Percentiles rank a stretch among this genome's conserved stretches.
Conservation (phyloP, 768 basidiomycete genomes). For the Psilocybe cubensis region DNA sequence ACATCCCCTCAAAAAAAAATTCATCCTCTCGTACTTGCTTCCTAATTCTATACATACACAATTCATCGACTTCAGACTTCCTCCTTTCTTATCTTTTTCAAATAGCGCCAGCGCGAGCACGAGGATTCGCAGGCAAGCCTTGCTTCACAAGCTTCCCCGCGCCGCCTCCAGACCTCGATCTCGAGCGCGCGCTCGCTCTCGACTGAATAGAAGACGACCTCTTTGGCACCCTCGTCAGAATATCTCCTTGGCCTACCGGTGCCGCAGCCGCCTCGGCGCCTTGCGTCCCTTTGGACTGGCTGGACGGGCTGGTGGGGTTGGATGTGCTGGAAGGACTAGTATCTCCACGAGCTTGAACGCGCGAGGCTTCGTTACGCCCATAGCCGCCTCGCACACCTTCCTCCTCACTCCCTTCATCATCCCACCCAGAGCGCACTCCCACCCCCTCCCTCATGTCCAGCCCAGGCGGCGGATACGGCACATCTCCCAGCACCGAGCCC, state of each 20-base stretch:
- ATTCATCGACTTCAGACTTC: not conserved
- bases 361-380: not conserved
- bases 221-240: not conserved
- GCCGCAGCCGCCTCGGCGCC: not conserved
- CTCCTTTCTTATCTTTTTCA: not conserved
- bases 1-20: too few relatives aligned
- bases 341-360: not conserved
- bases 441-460: not conserved
- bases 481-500: not conserved
- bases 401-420: not conserved
- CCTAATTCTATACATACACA: not conserved
- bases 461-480: not conserved
- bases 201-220: slow-evolving; percentile 3
- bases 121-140: slow-evolving; percentile 9
- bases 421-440: not conserved
- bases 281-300: not conserved
- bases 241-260: not conserved
- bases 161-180: too few relatives aligned
- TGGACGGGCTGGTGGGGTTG: too few relatives aligned
- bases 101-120: not conserved
- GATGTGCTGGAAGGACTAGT: too few relatives aligned
- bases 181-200: not conserved
- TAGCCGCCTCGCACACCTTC: not conserved
- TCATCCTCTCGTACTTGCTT: too few relatives aligned
- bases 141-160: not conserved